Evolutionary conservation across 1,284 basidiomycete species (phyloP).

Genomic region (Microbotryum silenes-acaulis): DNA sequence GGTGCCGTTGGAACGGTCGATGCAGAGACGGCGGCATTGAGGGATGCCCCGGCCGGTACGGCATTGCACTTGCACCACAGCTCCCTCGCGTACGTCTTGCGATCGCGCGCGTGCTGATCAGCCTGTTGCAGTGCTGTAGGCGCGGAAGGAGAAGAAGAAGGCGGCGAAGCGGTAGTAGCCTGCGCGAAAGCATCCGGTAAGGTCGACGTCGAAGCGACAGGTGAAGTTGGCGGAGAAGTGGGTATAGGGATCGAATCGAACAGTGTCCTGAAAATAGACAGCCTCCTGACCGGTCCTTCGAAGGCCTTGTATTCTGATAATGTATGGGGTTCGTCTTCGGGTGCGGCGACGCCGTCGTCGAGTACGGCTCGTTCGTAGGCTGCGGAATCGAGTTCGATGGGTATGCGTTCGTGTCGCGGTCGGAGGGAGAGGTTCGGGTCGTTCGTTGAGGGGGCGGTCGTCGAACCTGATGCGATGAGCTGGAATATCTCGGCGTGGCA

Average conservation of each 20-base stretch:
- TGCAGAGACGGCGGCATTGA: background rate
- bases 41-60: slow-evolving; percentile 3
- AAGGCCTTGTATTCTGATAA: slow-evolving; percentile 40
- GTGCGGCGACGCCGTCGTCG: background rate
- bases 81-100: slow-evolving; percentile 27
- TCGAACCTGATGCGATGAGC: background rate
- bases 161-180: no score
- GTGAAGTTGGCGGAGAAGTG: background rate
- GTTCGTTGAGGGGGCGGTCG: background rate
- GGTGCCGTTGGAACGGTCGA: background rate
- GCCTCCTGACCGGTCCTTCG: slow-evolving; percentile 39
- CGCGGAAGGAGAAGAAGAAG: background rate
- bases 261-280: slow-evolving; percentile 40
- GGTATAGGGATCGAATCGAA: slow-evolving; percentile 41
- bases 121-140: background rate
- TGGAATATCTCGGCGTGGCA: slow-evolving; percentile 7
- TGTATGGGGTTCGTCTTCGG: slow-evolving; percentile 21
- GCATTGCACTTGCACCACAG: slow-evolving; percentile 25
- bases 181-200: no score
- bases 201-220: no score
- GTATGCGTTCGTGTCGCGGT: background rate
- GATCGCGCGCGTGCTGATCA: slow-evolving; percentile 8
- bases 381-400: background rate
- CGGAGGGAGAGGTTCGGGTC: slow-evolving; percentile 23
- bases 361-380: no score